These are phyloP conservation scores for Dendrobium chrysotoxum DNA, from an alignment of 106 monocot genomes.

Conservation along the genomic window DNA sequence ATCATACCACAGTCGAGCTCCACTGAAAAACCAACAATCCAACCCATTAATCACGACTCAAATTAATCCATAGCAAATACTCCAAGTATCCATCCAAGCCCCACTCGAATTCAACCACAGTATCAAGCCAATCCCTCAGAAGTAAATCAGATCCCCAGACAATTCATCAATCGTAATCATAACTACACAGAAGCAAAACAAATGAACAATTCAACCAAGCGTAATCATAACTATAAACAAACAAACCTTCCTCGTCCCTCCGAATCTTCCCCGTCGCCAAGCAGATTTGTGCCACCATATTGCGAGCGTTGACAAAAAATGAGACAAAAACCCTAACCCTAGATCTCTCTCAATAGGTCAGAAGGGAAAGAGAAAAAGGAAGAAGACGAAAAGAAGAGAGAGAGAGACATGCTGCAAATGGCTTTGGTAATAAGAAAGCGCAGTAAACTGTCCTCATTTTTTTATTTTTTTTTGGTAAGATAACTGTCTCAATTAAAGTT, in stretches of 20 bases:
- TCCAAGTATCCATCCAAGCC: background rate
- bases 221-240: background rate
- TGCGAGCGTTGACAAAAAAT: background rate
- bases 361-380: background rate
- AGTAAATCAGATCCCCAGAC: background rate
- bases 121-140: background rate
- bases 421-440: background rate
- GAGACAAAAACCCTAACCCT: background rate
- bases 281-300: conserved; percentile 2
- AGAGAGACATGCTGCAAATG: background rate
- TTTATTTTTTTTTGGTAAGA: no score
- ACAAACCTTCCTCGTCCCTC: background rate
- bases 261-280: conserved; percentile 1
- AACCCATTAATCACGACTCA: no score
- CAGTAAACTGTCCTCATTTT: no score
- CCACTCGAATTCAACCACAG: background rate
- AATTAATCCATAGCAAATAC: no score
- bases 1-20: background rate
- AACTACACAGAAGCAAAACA: background rate
- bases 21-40: no score
- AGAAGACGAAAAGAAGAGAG: background rate
- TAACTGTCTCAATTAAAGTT: background rate
- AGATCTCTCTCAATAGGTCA: background rate
- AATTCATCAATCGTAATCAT: background rate
- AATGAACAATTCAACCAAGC: background rate